These are phyloP conservation scores for Persicaria tinctoria DNA, from an alignment of 148 eudicot species.

Conservation along the genomic window DNA sequence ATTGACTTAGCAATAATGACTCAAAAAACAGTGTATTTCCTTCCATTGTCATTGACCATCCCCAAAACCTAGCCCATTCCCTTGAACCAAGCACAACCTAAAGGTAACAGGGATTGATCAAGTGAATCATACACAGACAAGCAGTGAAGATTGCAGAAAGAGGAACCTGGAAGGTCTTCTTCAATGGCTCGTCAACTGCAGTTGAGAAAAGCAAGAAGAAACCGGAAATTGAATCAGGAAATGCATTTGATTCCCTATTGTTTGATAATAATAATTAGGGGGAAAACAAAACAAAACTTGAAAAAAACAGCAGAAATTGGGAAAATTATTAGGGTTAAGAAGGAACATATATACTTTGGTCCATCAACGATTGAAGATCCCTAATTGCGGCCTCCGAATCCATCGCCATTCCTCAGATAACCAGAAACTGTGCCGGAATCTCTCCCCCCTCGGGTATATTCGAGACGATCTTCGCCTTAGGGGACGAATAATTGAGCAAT, in stretches of 20 bases:
- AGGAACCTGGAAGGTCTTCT: constrained; percentile 44
- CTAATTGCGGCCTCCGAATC: constrained; percentile 32
- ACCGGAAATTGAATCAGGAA: constrained; percentile 10
- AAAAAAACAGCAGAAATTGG: background rate
- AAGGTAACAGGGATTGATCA: constrained; percentile 1
- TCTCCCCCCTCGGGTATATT: background rate
- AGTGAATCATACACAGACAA: background rate
- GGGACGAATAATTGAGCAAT: background rate
- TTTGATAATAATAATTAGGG: background rate
- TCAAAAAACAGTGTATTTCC: background rate
- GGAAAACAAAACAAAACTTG: background rate
- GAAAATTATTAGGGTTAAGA: background rate
- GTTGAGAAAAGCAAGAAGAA: constrained; percentile 4
- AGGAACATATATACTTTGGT: constrained; percentile 23
- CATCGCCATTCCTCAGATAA: constrained; percentile 22
- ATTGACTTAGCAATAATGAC: background rate
- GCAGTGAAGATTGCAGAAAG: background rate
- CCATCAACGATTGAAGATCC: constrained; percentile 36
- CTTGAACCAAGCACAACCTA: background rate
- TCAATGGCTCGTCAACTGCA: constrained; percentile 49
- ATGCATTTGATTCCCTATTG: background rate
- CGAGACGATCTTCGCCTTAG: background rate
- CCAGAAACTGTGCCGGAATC: background rate
- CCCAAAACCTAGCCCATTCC: constrained; percentile 3
- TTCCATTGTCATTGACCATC: background rate